Base-by-base conservation (phyloP, 257 asterid species). In the Primulina eburnea region DNA sequence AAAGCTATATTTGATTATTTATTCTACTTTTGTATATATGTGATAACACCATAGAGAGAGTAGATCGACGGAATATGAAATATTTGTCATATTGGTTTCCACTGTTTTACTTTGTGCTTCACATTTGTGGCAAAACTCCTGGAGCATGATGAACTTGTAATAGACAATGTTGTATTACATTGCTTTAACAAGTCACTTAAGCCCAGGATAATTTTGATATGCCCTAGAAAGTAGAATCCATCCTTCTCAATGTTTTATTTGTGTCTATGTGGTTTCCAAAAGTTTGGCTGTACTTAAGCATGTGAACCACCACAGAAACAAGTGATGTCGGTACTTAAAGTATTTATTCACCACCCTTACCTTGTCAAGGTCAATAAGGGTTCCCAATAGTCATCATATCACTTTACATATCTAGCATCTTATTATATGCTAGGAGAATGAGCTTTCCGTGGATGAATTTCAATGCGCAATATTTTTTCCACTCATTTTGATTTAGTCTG, bases 181-280 rank as follows among this genome's bases (percentile, higher is more conserved):
- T 70, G 69, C 72, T 70, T 58, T 37, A 71, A 60, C 80, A 74
- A 69, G 52, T n/a, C 47, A 35, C 60, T 67, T 29, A 35, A 61
- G 63, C 60, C 60, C 75, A 43, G 30, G 28, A 56, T 58, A 12
- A 24, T 12, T 50, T 62, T 58, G 50, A 32, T 64, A 56, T 33
- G 52, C 28, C 40, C 26, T 18, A 34, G 18, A 28, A 28, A 28
- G 30, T 28, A 28, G 30, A 64, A 63, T 62, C 30, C n/a, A 65
- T 47, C 63, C 60, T 24, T 33, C 38, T 18, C n/a, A 34, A 21
- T 29, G 60, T 8, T 32, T 29, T 55, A 24, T 64, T 38, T 40
- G 24, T 14, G 33, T 32, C 26, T 1, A 17, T 2, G 57, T 50
- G 57, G 21, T 50, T 50, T 16, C 21, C 21, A 7, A 50, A 50